Percentiles rank a stretch among this genome's conserved stretches.
Conservation (phyloP, 768 basidiomycete genomes). For the Neoboletus magnificus region DNA sequence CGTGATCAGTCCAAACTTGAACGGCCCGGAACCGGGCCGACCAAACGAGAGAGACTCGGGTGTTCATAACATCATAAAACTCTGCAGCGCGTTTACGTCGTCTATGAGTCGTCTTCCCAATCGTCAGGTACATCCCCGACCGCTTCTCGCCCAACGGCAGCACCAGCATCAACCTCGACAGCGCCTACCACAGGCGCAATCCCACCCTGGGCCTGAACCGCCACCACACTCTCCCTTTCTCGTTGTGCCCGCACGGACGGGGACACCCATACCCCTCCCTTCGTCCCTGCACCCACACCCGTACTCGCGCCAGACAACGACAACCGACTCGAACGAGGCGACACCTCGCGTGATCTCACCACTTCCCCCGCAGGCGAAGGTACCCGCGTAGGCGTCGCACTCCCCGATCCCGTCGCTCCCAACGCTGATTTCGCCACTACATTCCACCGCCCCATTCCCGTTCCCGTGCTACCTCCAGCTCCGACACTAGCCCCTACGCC, state of each 20-base stretch:
- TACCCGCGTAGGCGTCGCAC: constrained; percentile 11
- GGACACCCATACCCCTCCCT: constrained; percentile 19
- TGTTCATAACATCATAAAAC: too few species aligned
- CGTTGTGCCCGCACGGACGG: constrained; percentile 18
- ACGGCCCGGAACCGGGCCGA: too few species aligned
- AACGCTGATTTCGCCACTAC: constrained; percentile 15
- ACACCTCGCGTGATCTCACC: constrained; percentile 2
- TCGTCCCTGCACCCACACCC: neutral
- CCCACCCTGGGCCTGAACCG: neutral
- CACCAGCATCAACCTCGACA: neutral
- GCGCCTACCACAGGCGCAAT: neutral
- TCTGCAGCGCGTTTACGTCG: too few species aligned
- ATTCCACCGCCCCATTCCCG: constrained; percentile 15
- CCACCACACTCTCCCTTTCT: neutral
- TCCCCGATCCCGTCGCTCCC: neutral
- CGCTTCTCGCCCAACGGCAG: neutral
- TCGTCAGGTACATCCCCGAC: constrained; percentile 42
- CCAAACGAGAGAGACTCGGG: too few species aligned
- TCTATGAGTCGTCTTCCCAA: constrained; percentile 54
- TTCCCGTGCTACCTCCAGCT: neutral
- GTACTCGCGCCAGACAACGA: neutral
- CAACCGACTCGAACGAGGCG: constrained; percentile 7
- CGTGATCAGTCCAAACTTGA: too few species aligned
- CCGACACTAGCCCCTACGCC: neutral
- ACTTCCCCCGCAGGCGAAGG: constrained; percentile 17